These are phyloP conservation scores for Pseudogymnoascus sp. DNA, from an alignment of 2,329 filamentous ascomycete genomes.

Conservation along the genomic window DNA sequence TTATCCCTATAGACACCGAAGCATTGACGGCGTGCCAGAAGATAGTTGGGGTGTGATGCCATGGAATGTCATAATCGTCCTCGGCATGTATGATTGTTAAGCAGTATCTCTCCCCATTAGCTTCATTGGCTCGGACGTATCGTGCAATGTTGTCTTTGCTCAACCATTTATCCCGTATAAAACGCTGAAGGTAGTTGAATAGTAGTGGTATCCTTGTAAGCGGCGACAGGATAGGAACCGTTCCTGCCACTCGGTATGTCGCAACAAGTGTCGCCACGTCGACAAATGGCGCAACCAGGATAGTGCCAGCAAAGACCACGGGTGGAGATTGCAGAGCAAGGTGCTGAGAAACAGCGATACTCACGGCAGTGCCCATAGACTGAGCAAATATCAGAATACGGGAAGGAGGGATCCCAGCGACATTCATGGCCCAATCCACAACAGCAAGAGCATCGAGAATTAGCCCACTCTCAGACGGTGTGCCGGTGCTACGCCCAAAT, in stretches of 20 bases:
- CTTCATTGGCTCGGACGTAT: conserved; percentile 29
- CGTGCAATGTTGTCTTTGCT: conserved; percentile 40
- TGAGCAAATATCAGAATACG: conserved; percentile 39
- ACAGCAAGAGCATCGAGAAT: conserved; percentile 40
- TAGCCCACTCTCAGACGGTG: neutral
- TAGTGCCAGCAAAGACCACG: conserved; percentile 42
- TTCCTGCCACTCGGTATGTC: conserved; percentile 28
- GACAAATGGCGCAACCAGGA: conserved; percentile 34
- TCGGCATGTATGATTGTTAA: conserved; percentile 43
- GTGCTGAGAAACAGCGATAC: conserved; percentile 26
- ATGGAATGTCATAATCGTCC: conserved; percentile 45
- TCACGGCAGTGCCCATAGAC: conserved; percentile 34
- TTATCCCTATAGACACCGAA: conserved; percentile 30
- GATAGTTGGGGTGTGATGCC: conserved; percentile 39
- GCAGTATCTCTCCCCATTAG: conserved; percentile 30
- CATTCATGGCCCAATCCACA: conserved; percentile 44
- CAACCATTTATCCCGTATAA: conserved; percentile 43
- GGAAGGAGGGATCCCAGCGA: conserved; percentile 40
- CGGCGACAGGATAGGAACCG: conserved; percentile 45
- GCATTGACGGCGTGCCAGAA: conserved; percentile 50
- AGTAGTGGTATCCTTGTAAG: conserved; percentile 39
- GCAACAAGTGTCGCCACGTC: neutral
- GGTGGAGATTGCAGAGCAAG: conserved; percentile 29
- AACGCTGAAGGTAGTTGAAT: conserved; percentile 38
- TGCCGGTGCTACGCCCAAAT: conserved; percentile 40